Percentiles rank a stretch among this genome's conserved stretches.
Conservation (phyloP, 441 rosid species). For the Adansonia rubrostipa region DNA sequence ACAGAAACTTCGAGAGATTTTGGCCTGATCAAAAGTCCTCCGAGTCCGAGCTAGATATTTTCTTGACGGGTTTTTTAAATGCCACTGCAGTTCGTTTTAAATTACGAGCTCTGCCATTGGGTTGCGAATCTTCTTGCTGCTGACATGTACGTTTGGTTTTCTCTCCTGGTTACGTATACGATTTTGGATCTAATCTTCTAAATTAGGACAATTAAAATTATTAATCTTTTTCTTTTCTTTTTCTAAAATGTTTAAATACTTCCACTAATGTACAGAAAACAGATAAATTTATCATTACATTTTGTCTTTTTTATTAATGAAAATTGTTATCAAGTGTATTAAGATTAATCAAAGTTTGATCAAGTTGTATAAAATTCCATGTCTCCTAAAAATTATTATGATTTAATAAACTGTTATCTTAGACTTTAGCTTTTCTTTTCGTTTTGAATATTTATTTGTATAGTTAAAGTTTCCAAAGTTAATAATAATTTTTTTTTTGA, state of each 20-base stretch:
- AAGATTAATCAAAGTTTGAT: background rate
- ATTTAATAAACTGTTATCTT: background rate
- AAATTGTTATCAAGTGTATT: too few species aligned
- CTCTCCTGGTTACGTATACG: background rate
- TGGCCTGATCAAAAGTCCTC: background rate
- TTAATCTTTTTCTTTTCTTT: background rate
- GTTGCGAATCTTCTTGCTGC: background rate
- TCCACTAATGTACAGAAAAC: too few species aligned
- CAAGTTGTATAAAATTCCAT: background rate
- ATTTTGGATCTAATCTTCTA: background rate
- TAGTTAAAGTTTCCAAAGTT: too few species aligned
- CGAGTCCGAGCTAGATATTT: conserved; percentile 44
- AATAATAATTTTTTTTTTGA: too few species aligned
- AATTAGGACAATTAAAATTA: background rate
- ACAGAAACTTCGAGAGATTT: conserved; percentile 53
- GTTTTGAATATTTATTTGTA: too few species aligned
- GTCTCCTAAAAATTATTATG: background rate
- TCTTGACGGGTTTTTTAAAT: background rate
- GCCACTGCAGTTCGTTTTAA: background rate
- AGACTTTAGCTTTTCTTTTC: too few species aligned
- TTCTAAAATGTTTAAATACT: too few species aligned
- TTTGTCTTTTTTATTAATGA: too few species aligned
- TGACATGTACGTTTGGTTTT: background rate
- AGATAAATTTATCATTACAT: too few species aligned
- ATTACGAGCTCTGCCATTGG: conserved; percentile 39